Percentiles rank a stretch among this genome's conserved stretches.
Evolutionary conservation across 768 basidiomycete species (phyloP).

Genomic region (Naganishia friedmannii): DNA sequence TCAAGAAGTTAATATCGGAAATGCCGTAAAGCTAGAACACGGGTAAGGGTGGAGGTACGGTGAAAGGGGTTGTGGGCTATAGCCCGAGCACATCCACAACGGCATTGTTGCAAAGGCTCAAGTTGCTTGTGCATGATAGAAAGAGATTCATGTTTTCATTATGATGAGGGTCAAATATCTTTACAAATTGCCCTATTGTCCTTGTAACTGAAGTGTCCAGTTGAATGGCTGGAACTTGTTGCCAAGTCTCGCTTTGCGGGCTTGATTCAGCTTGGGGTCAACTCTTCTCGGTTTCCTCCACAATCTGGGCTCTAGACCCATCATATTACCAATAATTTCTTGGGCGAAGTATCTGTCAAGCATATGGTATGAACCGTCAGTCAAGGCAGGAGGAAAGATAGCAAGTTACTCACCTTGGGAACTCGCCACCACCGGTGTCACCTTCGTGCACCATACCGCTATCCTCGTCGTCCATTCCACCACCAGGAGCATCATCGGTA

Average conservation of each 20-base stretch:
- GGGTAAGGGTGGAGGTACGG: neutral
- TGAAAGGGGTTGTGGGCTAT: neutral
- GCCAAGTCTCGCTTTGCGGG: slow-evolving; percentile 68
- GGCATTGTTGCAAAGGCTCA: no score
- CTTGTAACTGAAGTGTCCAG: slow-evolving; percentile 53
- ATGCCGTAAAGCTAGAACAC: slow-evolving; percentile 16
- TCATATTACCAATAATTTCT: slow-evolving; percentile 87
- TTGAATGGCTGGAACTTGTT: slow-evolving; percentile 63
- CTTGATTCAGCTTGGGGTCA: slow-evolving; percentile 67
- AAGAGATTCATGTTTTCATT: neutral
- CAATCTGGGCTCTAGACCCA: slow-evolving; percentile 77
- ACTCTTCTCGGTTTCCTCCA: slow-evolving; percentile 79
- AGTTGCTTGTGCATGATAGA: neutral
- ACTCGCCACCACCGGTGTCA: slow-evolving; percentile 85
- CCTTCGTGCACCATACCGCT: slow-evolving; percentile 72
- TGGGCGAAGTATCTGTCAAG: slow-evolving; percentile 77
- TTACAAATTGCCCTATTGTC: slow-evolving; percentile 2
- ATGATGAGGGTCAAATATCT: neutral
- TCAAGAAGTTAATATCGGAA: slow-evolving; percentile 28
- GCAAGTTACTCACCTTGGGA: slow-evolving; percentile 65
- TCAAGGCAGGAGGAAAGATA: neutral
- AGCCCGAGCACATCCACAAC: neutral
- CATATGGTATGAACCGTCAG: neutral
- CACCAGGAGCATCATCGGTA: slow-evolving; percentile 61
- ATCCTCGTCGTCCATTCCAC: slow-evolving; percentile 59